A percentile compares a stretch with the other conserved stretches of the same genome.
phyloP scores from a whole-genome alignment of 495 filamentous ascomycete species.

The Penicillium taxi region DNA sequence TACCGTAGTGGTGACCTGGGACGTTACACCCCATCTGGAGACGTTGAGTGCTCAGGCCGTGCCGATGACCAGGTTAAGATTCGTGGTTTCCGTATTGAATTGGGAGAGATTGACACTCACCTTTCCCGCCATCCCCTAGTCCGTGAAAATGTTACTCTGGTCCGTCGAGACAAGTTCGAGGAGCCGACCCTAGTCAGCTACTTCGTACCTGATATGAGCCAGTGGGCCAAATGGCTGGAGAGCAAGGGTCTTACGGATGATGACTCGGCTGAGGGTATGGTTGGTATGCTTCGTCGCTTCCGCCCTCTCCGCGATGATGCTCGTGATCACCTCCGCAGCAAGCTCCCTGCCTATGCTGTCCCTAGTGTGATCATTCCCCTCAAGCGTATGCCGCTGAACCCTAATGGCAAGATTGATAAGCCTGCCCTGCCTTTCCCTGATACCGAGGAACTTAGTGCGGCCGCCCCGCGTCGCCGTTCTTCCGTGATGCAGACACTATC shows the following conservation, averaged over 20 bases:
- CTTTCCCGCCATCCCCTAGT: slow-evolving; percentile 71
- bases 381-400: slow-evolving; percentile 76
- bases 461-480: slow-evolving; percentile 29
- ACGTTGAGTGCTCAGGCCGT: slow-evolving; percentile 67
- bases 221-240: slow-evolving; percentile 62
- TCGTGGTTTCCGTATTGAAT: slow-evolving; percentile 89
- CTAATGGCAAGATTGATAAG: slow-evolving; percentile 91
- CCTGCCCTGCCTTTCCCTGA: slow-evolving; percentile 88
- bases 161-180: slow-evolving; percentile 81
- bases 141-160: slow-evolving; percentile 79
- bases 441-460: slow-evolving; percentile 48
- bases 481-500: slow-evolving; percentile 38
- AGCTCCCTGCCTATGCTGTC: slow-evolving; percentile 74
- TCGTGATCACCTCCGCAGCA: slow-evolving; percentile 64
- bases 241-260: slow-evolving; percentile 45
- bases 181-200: slow-evolving; percentile 88
- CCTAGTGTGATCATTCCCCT: slow-evolving; percentile 76
- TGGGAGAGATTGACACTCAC: slow-evolving; percentile 87
- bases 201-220: slow-evolving; percentile 71
- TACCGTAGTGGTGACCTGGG: slow-evolving; percentile 83
- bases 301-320: slow-evolving; percentile 62
- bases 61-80: slow-evolving; percentile 93
- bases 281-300: slow-evolving; percentile 55
- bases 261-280: slow-evolving; percentile 45
- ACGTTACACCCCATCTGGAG: slow-evolving; percentile 62